These are phyloP conservation scores for Pichia inconspicua DNA, from an alignment of 1,139 yeast genomes.

Conservation along the genomic window DNA sequence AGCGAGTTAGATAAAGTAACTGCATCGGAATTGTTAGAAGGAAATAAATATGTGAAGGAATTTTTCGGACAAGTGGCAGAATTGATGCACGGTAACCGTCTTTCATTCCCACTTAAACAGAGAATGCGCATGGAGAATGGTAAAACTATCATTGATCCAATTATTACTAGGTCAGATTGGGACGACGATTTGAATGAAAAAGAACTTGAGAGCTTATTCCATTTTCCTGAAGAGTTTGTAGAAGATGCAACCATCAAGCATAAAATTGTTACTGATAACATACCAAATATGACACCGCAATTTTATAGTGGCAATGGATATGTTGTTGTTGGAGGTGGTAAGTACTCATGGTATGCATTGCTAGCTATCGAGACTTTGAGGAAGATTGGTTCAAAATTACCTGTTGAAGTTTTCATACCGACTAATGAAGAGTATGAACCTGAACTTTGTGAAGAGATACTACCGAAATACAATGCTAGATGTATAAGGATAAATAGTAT, in stretches of 20 bases:
- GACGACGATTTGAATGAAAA: constrained; percentile 24
- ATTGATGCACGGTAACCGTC: constrained; percentile 19
- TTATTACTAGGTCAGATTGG: constrained; percentile 3
- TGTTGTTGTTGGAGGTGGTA: constrained; percentile 57
- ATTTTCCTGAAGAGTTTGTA: constrained; percentile 18
- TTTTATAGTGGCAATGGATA: constrained; percentile 44
- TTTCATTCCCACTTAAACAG: constrained; percentile 16
- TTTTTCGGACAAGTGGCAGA: constrained; percentile 22
- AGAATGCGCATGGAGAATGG: constrained; percentile 16
- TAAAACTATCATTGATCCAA: constrained; percentile 19
- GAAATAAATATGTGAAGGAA: constrained; percentile 22
- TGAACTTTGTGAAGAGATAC: constrained; percentile 42
- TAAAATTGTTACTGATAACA: constrained; percentile 10
- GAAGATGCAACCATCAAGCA: constrained; percentile 21
- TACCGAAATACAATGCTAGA: constrained; percentile 40
- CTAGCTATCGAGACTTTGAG: constrained; percentile 45
- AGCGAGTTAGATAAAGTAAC: constrained; percentile 18
- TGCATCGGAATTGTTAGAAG: constrained; percentile 20
- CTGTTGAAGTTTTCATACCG: constrained; percentile 58
- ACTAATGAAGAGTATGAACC: constrained; percentile 38
- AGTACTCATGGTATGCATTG: constrained; percentile 45
- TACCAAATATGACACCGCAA: constrained; percentile 14
- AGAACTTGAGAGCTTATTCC: constrained; percentile 13
- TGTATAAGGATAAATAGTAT: constrained; percentile 29
- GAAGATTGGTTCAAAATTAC: constrained; percentile 43